Percentiles rank a stretch among this genome's conserved stretches.
Evolutionary conservation across 2,329 filamentous ascomycete species (phyloP).

Genomic region (Neofusicoccum kwambonambiense): DNA sequence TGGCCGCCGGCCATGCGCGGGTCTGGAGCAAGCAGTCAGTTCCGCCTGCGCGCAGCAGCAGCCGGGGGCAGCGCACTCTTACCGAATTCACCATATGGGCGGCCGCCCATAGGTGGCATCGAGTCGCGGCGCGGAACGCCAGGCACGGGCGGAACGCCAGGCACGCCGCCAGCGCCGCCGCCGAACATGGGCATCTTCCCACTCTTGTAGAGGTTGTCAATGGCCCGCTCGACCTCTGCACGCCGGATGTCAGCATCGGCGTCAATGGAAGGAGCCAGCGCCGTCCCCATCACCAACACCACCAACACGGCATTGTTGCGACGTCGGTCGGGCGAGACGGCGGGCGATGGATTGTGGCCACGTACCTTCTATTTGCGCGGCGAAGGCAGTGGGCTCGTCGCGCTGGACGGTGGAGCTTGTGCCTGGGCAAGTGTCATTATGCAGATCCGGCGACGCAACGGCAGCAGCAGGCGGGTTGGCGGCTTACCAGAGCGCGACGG

Average conservation of each 20-base stretch:
- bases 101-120: slow-evolving; percentile 60
- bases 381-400: slow-evolving; percentile 76
- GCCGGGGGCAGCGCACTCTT: slow-evolving; percentile 6
- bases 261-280: background rate
- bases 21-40: slow-evolving; percentile 51
- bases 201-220: slow-evolving; percentile 95
- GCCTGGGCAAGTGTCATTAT: slow-evolving; percentile 52
- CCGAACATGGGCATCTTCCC: slow-evolving; percentile 63
- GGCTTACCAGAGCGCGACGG: slow-evolving; percentile 69
- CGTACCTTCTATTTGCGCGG: slow-evolving; percentile 87
- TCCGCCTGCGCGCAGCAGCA: slow-evolving; percentile 9
- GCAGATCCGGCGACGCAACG: slow-evolving; percentile 15
- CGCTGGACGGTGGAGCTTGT: slow-evolving; percentile 66
- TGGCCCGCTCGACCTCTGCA: slow-evolving; percentile 89
- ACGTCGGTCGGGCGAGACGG: background rate
- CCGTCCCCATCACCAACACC: background rate
- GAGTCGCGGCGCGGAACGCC: slow-evolving; percentile 69
- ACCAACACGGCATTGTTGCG: background rate
- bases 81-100: slow-evolving; percentile 42
- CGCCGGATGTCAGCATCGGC: background rate
- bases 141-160: slow-evolving; percentile 6
- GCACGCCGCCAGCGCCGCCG: slow-evolving; percentile 32
- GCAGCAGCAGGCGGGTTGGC: slow-evolving; percentile 20
- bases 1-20: slow-evolving; percentile 66
- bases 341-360: slow-evolving; percentile 25